These are phyloP conservation scores for Penicillium riverlandense DNA, from an alignment of 495 filamentous ascomycete genomes.

Conservation along the genomic window DNA sequence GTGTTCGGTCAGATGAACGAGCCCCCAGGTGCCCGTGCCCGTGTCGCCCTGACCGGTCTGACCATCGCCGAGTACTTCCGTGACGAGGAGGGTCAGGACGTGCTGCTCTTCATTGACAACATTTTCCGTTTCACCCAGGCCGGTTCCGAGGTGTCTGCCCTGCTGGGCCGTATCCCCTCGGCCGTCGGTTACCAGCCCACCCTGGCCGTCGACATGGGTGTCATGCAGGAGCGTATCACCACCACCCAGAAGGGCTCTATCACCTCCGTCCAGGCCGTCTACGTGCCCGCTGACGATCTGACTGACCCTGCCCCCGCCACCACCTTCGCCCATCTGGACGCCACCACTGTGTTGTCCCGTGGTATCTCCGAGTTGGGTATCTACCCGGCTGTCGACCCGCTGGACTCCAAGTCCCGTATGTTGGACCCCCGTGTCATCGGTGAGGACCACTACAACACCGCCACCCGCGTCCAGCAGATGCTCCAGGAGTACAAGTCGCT, in stretches of 20 bases:
- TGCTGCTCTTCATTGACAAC: constrained; percentile 99
- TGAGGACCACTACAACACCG: constrained; percentile 93
- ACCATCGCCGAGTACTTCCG: constrained; percentile 96
- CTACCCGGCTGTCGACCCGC: constrained; percentile 99
- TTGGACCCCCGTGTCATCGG: constrained; percentile 97
- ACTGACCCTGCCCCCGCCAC: constrained; percentile 99
- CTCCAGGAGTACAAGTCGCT: constrained; percentile 99
- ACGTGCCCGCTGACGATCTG: constrained; percentile 99
- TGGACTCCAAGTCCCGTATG: constrained; percentile 99
- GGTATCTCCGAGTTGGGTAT: constrained; percentile 99
- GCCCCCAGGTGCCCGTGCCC: constrained; percentile 97
- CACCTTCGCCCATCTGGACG: constrained; percentile 99
- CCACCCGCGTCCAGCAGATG: constrained; percentile 94
- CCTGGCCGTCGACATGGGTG: constrained; percentile 99
- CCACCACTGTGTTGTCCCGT: constrained; percentile 99
- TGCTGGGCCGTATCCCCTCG: constrained; percentile 99
- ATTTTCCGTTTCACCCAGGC: constrained; percentile 99
- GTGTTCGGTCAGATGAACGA: constrained; percentile 99
- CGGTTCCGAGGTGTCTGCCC: constrained; percentile 99
- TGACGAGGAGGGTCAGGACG: constrained; percentile 96
- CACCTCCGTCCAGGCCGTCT: constrained; percentile 99
- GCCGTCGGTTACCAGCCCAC: constrained; percentile 99
- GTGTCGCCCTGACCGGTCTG: constrained; percentile 92
- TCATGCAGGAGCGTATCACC: constrained; percentile 99
- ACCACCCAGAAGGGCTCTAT: constrained; percentile 99